A percentile compares a stretch with the other conserved stretches of the same genome.
Evolutionary conservation across 768 basidiomycete species (phyloP).

Genomic region (Lactarius vividus): DNA sequence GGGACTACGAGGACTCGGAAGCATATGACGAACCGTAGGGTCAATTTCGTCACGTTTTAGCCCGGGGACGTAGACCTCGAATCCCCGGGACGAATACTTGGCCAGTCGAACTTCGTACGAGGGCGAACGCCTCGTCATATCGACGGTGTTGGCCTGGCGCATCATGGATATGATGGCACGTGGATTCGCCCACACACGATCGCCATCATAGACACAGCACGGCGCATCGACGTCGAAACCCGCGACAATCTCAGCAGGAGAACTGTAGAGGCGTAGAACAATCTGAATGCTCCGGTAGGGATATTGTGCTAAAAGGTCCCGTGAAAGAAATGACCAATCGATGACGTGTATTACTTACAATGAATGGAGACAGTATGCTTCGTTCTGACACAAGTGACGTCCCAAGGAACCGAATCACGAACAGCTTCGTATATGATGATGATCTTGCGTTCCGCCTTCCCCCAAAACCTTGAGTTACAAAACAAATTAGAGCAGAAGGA

Average conservation of each 20-base stretch:
- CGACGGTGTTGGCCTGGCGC: constrained; percentile 63
- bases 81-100: constrained; percentile 54
- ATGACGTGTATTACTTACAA: constrained; percentile 38
- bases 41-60: constrained; percentile 52
- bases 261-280: constrained; percentile 58
- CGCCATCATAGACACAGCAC: constrained; percentile 54
- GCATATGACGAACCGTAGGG: constrained; percentile 46
- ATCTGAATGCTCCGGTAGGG: constrained; percentile 65
- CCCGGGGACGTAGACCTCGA: constrained; percentile 56
- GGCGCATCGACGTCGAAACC: constrained; percentile 69
- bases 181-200: constrained; percentile 58
- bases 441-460: constrained; percentile 58
- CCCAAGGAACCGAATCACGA: constrained; percentile 64
- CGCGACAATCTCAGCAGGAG: constrained; percentile 62
- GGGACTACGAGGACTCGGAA: neutral
- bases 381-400: constrained; percentile 62
- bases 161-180: constrained; percentile 60
- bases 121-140: constrained; percentile 58
- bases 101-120: constrained; percentile 62
- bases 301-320: constrained; percentile 48
- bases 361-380: constrained; percentile 67
- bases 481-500: neutral
- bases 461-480: neutral
- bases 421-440: constrained; percentile 59
- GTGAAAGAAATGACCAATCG: neutral